A percentile compares a stretch with the other conserved stretches of the same genome.
phyloP scores from a whole-genome alignment of 108 stramenopile species.

The Conticribra weissflogii region DNA sequence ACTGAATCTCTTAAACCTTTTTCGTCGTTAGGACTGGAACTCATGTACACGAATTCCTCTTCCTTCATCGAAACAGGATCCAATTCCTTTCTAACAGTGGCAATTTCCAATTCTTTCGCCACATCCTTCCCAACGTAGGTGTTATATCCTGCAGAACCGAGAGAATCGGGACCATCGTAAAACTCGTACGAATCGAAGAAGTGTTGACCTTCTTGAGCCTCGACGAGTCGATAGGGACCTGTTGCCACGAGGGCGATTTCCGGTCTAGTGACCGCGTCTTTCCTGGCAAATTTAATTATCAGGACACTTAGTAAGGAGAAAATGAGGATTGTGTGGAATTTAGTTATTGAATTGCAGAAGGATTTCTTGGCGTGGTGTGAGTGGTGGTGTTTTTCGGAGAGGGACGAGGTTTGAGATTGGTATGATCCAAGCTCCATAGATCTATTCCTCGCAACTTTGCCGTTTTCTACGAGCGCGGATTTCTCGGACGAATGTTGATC shows the following conservation, averaged over 20 bases:
- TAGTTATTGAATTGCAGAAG: neutral
- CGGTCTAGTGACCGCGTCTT: neutral
- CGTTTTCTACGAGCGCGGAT: neutral
- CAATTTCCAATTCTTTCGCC: constrained; percentile 61
- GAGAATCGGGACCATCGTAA: constrained; percentile 81
- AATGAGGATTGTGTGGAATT: neutral
- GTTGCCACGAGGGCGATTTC: constrained; percentile 22
- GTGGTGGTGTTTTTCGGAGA: neutral
- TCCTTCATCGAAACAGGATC: too few species aligned
- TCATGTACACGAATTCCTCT: constrained; percentile 81
- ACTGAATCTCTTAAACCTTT: constrained; percentile 74
- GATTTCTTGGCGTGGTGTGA: too few species aligned
- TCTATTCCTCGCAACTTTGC: neutral
- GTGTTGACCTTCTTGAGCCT: constrained; percentile 58
- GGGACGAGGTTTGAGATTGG: neutral
- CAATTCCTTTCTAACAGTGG: constrained; percentile 56
- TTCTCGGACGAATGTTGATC: neutral
- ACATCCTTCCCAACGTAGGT: constrained; percentile 59
- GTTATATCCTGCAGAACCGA: constrained; percentile 79
- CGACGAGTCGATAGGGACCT: constrained; percentile 46
- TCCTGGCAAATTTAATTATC: neutral
- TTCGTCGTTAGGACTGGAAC: constrained; percentile 62
- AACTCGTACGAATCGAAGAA: constrained; percentile 81
- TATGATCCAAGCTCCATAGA: neutral
- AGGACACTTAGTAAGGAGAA: neutral